Conservation (phyloP, 345 rosid species). For the Turritis glabra region DNA sequence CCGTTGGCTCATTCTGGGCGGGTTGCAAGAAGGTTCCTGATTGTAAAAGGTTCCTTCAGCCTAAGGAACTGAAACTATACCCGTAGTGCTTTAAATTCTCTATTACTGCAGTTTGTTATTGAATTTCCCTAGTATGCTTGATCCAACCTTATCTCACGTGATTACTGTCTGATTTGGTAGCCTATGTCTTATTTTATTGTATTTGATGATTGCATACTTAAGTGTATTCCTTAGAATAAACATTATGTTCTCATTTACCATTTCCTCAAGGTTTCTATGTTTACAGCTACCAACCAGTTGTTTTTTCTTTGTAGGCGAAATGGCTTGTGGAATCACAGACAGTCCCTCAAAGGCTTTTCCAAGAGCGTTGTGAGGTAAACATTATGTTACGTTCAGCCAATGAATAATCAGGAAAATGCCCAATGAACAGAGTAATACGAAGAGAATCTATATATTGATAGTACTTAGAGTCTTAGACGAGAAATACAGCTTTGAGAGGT, state of each 20-base stretch:
- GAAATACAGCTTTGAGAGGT: conserved; percentile 2
- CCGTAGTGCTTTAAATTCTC: conserved; percentile 3
- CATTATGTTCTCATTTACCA: conserved; percentile 9
- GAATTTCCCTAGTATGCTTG: not conserved
- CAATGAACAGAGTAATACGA: not conserved
- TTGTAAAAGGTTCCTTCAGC: not conserved
- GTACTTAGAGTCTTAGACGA: not conserved
- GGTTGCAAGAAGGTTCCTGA: conserved; percentile 6
- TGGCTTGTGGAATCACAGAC: conserved; percentile 88
- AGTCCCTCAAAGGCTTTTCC: conserved; percentile 88
- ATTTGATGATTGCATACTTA: conserved; percentile 1
- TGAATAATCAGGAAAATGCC: conserved; percentile 14
- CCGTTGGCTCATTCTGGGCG: not conserved
- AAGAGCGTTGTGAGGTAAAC: conserved; percentile 88
- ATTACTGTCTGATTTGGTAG: not conserved
- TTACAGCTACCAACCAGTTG: conserved; percentile 6
- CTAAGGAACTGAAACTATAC: conserved; percentile 4
- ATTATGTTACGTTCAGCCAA: conserved; percentile 4
- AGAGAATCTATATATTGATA: not conserved
- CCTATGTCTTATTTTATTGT: not conserved
- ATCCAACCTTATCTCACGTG: conserved; percentile 18
- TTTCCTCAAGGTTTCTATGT: conserved; percentile 14
- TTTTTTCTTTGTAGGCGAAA: conserved; percentile 61
- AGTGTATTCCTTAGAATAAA: not conserved
- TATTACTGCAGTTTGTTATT: conserved; percentile 8